These are phyloP conservation scores for Sordariomycetes sp. DNA, from an alignment of 2,329 filamentous ascomycete genomes.

Conservation along the genomic window DNA sequence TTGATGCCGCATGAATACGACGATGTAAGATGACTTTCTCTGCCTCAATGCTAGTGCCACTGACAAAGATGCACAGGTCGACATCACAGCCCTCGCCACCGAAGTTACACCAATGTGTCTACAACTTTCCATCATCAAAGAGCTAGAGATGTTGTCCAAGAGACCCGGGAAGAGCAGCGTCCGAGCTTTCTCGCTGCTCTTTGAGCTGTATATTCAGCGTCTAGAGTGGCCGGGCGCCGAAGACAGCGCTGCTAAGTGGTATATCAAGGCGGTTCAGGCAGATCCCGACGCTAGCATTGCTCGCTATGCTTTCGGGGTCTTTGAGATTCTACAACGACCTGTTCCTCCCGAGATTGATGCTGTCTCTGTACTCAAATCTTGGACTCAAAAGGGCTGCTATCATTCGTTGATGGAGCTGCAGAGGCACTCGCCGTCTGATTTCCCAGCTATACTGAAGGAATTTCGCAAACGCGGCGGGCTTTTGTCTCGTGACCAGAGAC, in stretches of 20 bases:
- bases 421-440: neutral
- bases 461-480: neutral
- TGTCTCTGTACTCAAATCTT: neutral
- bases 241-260: neutral
- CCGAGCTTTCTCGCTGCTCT: neutral
- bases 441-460: neutral
- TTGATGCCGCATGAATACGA: neutral
- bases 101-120: neutral
- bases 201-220: neutral
- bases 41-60: neutral
- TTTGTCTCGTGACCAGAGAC: neutral
- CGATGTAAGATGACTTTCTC: neutral
- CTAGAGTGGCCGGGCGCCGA: neutral
- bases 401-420: neutral
- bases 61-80: neutral
- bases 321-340: neutral
- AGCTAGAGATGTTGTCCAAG: neutral
- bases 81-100: neutral
- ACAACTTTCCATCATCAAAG: neutral
- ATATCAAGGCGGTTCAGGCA: neutral
- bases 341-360: neutral
- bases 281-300: neutral
- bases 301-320: neutral
- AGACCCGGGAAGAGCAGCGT: neutral
- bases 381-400: neutral